phyloP scores from a whole-genome alignment of 2,329 filamentous ascomycete species.

The Dothistroma pini region DNA sequence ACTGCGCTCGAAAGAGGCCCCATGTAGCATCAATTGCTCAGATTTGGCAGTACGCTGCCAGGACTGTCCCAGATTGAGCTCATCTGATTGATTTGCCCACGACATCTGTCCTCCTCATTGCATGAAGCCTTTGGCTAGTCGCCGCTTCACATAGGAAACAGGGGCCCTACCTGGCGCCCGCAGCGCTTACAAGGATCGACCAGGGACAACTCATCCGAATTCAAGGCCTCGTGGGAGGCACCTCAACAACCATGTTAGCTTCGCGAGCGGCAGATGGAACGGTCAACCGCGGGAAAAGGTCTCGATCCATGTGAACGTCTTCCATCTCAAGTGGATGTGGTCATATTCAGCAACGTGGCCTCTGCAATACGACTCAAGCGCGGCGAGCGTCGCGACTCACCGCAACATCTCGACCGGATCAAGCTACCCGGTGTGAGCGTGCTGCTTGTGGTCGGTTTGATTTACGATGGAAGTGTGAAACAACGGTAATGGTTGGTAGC shows the following conservation, averaged over 20 bases:
- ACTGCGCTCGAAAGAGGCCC: not conserved
- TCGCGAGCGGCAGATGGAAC: not conserved
- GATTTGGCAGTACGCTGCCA: not conserved
- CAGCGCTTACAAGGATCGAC: not conserved
- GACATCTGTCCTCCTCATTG: not conserved
- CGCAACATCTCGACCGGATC: not conserved
- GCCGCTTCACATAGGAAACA: not conserved
- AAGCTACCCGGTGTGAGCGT: not conserved
- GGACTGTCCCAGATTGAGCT: not conserved
- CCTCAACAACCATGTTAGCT: not conserved
- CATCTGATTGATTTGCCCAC: not conserved
- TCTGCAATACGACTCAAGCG: conserved; percentile 1
- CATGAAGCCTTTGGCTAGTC: not conserved
- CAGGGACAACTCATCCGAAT: conserved; percentile 3
- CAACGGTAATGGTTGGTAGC: conserved; percentile 6
- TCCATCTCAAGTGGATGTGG: not conserved
- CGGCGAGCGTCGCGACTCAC: not conserved
- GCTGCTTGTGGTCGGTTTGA: not conserved
- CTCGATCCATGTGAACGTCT: not conserved
- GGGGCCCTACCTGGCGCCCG: not conserved
- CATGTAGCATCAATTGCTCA: not conserved
- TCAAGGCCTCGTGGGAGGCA: not conserved
- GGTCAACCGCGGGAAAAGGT: not conserved
- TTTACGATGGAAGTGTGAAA: not conserved
- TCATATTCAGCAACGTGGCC: not conserved